phyloP scores from a whole-genome alignment of 2,329 filamentous ascomycete species.

The Paraphoma chrysanthemicola region DNA sequence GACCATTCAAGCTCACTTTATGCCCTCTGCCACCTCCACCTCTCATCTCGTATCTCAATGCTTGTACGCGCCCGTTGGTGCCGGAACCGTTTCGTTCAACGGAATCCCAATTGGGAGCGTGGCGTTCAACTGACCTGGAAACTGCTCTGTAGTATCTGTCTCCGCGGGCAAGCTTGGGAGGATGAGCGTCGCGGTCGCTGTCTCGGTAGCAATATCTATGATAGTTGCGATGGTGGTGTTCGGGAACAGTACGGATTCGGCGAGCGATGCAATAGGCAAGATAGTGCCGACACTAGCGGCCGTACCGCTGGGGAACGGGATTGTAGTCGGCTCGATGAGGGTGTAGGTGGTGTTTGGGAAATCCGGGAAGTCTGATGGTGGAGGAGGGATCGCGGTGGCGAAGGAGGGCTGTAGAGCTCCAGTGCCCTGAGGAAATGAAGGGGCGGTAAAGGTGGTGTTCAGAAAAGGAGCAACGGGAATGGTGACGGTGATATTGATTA shows the following conservation, averaged over 20 bases:
- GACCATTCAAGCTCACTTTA: not conserved
- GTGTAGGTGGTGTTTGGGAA: not conserved
- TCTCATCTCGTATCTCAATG: not conserved
- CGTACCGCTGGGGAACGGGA: not conserved
- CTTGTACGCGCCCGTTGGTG: not conserved
- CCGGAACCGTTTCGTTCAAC: slow-evolving; percentile 6
- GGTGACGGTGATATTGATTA: not conserved
- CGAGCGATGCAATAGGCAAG: not conserved
- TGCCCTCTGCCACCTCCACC: not conserved
- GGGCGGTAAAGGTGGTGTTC: not conserved
- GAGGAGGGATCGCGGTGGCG: not conserved
- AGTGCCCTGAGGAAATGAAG: not conserved
- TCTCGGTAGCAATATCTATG: not conserved
- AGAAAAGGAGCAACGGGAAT: not conserved
- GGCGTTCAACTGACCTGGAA: slow-evolving; percentile 15
- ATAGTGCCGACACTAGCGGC: not conserved
- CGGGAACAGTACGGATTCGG: not conserved
- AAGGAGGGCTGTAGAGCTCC: not conserved
- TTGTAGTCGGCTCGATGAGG: not conserved
- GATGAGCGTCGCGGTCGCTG: not conserved
- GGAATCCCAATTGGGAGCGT: slow-evolving; percentile 15
- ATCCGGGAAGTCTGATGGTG: not conserved
- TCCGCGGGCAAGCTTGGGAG: not conserved
- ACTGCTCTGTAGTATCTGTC: slow-evolving; percentile 5
- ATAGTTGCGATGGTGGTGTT: not conserved